Conservation (phyloP, 352 stramenopile species). For the Aphanomyces invadans region DNA sequence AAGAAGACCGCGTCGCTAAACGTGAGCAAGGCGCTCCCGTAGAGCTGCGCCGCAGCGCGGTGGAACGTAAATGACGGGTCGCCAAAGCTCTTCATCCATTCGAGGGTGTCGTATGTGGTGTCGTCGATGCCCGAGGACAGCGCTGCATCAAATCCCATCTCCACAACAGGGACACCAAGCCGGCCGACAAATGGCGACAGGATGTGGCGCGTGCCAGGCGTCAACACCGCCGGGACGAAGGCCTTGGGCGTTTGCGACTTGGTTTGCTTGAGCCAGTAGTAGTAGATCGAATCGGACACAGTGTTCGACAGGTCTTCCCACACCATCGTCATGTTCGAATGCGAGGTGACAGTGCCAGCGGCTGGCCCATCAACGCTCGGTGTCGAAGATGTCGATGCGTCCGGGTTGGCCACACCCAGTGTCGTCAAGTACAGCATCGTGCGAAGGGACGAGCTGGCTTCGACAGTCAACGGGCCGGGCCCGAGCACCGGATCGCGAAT, state of each 20-base stretch:
- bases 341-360: slow-evolving; percentile 12
- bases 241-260: slow-evolving; percentile 32
- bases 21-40: slow-evolving; percentile 64
- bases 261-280: slow-evolving; percentile 56
- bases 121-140: slow-evolving; percentile 48
- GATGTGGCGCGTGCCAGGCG: slow-evolving; percentile 43
- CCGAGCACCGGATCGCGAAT: slow-evolving; percentile 64
- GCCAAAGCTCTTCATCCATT: slow-evolving; percentile 71
- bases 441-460: slow-evolving; percentile 58
- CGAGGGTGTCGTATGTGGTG: slow-evolving; percentile 49
- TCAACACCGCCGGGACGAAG: slow-evolving; percentile 44
- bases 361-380: not conserved
- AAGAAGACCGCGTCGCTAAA: slow-evolving; percentile 77
- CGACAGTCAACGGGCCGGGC: slow-evolving; percentile 49
- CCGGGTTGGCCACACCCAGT: slow-evolving; percentile 55
- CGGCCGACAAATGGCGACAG: slow-evolving; percentile 66
- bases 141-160: slow-evolving; percentile 60
- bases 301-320: slow-evolving; percentile 51
- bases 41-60: slow-evolving; percentile 56
- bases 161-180: slow-evolving; percentile 60
- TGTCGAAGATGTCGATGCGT: slow-evolving; percentile 27
- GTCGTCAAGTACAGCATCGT: slow-evolving; percentile 73
- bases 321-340: slow-evolving; percentile 55
- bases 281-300: slow-evolving; percentile 55
- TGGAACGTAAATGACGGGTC: slow-evolving; percentile 70